Percentiles rank a stretch among this genome's conserved stretches.
phyloP scores from a whole-genome alignment of 2,329 filamentous ascomycete species.

The Coniella vitis region DNA sequence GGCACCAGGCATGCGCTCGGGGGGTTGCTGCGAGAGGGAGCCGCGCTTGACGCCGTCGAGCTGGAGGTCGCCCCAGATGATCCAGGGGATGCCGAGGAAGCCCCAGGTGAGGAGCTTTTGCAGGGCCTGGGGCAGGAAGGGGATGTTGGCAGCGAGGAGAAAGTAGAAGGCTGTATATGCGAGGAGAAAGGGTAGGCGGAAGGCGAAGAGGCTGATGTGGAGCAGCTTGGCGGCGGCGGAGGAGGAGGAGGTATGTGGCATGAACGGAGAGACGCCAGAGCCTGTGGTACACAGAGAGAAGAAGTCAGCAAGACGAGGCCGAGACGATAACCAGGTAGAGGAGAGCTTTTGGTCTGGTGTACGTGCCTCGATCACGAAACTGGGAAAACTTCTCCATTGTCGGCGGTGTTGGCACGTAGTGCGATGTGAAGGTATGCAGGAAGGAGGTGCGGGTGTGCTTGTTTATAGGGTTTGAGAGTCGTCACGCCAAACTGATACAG shows the following conservation, averaged over 20 bases:
- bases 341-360: constrained; percentile 1
- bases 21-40: constrained; percentile 68
- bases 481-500: background rate
- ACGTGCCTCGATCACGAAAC: constrained; percentile 77
- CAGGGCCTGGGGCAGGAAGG: constrained; percentile 41
- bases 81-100: constrained; percentile 79
- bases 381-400: constrained; percentile 92
- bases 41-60: constrained; percentile 94
- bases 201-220: constrained; percentile 66
- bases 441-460: no score
- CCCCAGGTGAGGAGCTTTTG: constrained; percentile 86
- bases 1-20: constrained; percentile 63
- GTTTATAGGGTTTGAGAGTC: no score
- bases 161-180: constrained; percentile 66
- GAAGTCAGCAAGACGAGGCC: background rate
- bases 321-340: no score
- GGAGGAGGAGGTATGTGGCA: constrained; percentile 66
- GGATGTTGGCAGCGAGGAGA: constrained; percentile 72
- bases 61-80: constrained; percentile 99
- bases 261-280: constrained; percentile 92
- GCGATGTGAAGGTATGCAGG: background rate
- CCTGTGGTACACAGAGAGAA: constrained; percentile 45
- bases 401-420: background rate
- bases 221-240: constrained; percentile 57
- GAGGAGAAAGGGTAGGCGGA: constrained; percentile 74